Conservation (phyloP, 1,284 basidiomycete species). For the Cutaneotrichosporon cyanovorans region DNA sequence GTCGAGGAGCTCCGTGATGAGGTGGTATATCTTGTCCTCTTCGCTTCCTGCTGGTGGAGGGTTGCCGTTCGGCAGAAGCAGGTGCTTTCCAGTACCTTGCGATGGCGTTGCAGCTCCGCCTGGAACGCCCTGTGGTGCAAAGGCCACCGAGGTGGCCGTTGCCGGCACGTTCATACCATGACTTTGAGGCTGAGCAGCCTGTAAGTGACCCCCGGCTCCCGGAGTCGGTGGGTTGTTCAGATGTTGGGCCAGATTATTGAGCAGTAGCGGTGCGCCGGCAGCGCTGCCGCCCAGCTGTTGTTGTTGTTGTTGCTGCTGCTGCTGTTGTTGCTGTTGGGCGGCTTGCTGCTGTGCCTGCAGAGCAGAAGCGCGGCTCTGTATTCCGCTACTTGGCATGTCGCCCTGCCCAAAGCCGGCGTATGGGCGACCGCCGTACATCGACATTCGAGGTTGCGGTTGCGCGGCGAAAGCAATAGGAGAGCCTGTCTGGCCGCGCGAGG, state of each 20-base stretch:
- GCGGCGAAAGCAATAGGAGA: not conserved
- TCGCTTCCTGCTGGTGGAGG: conserved; percentile 42
- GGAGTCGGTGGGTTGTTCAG: conserved; percentile 44
- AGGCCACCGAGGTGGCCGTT: not conserved
- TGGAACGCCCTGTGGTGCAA: not conserved
- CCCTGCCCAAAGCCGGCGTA: conserved; percentile 14
- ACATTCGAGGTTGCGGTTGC: not conserved
- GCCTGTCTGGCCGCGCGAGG: not conserved
- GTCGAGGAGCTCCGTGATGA: conserved; percentile 50
- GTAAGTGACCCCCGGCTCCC: too few species aligned
- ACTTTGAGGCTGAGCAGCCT: too few species aligned
- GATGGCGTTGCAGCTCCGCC: not conserved
- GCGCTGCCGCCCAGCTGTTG: conserved; percentile 10
- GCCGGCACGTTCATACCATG: not conserved
- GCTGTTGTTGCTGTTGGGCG: conserved; percentile 1
- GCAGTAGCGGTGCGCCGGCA: conserved; percentile 30
- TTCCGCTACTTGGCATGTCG: conserved; percentile 9
- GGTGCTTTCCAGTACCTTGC: conserved; percentile 31
- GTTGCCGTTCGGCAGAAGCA: conserved; percentile 42
- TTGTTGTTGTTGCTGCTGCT: conserved; percentile 10
- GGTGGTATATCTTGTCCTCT: conserved; percentile 51
- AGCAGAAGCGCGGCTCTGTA: conserved; percentile 6
- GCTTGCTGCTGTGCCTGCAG: conserved; percentile 10
- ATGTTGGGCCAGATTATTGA: conserved; percentile 43
- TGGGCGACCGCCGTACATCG: conserved; percentile 15